Conservation (phyloP, 2,329 filamentous ascomycete species). For the Immersiporthe knoxdaviesiana region DNA sequence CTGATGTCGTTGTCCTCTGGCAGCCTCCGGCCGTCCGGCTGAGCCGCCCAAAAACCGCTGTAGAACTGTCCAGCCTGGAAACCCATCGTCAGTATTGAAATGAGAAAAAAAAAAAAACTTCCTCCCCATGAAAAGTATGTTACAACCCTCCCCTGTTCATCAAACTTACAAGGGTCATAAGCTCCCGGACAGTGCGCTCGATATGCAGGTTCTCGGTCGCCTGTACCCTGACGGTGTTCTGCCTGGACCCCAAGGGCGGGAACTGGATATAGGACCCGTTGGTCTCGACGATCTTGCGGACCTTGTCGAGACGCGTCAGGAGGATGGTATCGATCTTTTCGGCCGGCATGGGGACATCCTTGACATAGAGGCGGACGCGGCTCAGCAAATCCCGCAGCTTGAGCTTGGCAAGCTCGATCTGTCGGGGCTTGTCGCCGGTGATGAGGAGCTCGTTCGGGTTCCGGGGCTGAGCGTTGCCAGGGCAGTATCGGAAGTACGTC, state of each 20-base stretch:
- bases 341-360: slow-evolving; percentile 86
- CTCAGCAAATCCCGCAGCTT: slow-evolving; percentile 85
- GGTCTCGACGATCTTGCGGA: slow-evolving; percentile 95
- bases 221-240: slow-evolving; percentile 84
- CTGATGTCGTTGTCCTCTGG: slow-evolving; percentile 75
- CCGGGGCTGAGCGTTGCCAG: slow-evolving; percentile 77
- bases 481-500: slow-evolving; percentile 86
- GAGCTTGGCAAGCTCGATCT: slow-evolving; percentile 86
- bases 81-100: slow-evolving; percentile 38
- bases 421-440: slow-evolving; percentile 83
- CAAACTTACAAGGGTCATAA: slow-evolving; percentile 82
- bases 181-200: slow-evolving; percentile 90
- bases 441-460: slow-evolving; percentile 93
- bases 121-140: slow-evolving; percentile 5
- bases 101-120: no score
- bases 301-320: slow-evolving; percentile 88
- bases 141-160: slow-evolving; percentile 20
- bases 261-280: slow-evolving; percentile 96
- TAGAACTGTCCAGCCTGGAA: slow-evolving; percentile 91
- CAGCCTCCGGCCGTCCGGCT: slow-evolving; percentile 66
- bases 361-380: slow-evolving; percentile 82
- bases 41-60: slow-evolving; percentile 92
- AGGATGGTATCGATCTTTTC: slow-evolving; percentile 95
- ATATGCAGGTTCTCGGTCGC: slow-evolving; percentile 92
- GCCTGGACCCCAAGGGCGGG: slow-evolving; percentile 82